phyloP scores from a whole-genome alignment of 176 grass and related monocot genomes.

The Zoysia pacifica region DNA sequence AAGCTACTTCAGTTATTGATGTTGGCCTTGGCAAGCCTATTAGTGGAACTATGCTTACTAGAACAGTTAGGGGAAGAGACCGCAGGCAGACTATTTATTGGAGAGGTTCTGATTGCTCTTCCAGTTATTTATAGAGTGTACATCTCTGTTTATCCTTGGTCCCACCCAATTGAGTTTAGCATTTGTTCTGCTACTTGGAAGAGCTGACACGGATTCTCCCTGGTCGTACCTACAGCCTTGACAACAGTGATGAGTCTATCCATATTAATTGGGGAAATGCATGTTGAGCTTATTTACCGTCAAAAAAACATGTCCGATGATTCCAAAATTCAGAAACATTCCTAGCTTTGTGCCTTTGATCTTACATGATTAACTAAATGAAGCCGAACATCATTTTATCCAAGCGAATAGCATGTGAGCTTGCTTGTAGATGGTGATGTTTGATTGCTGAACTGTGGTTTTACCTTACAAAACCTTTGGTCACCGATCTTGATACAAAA shows the following conservation, averaged over 20 bases:
- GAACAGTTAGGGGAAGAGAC: constrained; percentile 91
- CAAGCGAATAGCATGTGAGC: not conserved
- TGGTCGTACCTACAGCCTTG: constrained; percentile 7
- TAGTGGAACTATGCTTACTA: constrained; percentile 73
- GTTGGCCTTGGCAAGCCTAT: constrained; percentile 77
- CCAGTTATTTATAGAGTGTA: constrained; percentile 39
- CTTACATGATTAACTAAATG: not conserved
- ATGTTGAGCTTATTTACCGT: not conserved
- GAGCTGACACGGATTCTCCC: constrained; percentile 8
- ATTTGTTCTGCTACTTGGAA: not conserved
- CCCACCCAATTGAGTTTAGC: not conserved
- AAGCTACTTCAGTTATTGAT: constrained; percentile 82
- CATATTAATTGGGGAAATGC: not conserved
- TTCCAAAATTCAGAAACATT: not conserved
- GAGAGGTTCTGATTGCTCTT: constrained; percentile 49
- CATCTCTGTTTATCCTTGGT: not conserved
- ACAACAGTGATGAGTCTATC: not conserved
- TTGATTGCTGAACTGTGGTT: not conserved
- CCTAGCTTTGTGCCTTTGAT: not conserved
- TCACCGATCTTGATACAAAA: not conserved
- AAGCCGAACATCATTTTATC: not conserved
- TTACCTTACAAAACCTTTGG: not conserved
- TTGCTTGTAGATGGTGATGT: not conserved
- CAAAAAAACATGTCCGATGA: not conserved
- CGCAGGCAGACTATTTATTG: constrained; percentile 86